Evolutionary conservation across 371 early-diverging fungal genomes (phyloP), one percentile per base, ranked within the genome.

Genomic region (Ecytonucleospora hepatopenaei): DNA sequence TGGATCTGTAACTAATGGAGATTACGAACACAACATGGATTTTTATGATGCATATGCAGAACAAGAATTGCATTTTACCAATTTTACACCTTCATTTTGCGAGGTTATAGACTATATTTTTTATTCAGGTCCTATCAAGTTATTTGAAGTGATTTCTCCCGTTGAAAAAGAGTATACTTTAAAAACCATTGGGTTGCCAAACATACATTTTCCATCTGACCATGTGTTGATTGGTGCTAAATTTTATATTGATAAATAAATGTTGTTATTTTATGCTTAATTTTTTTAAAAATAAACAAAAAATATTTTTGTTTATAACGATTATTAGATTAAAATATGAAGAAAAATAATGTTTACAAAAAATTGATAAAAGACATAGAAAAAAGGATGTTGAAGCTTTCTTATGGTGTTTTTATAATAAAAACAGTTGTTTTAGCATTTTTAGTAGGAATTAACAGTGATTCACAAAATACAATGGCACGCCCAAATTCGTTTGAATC

Each of bases 61-160:
- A 87, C 67, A 80, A 90, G 65, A 87, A 85, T 15, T 77, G 31
- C 65, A 58, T 0, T 90, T 93, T 79, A 97, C 98, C 19, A 94
- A 93, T 78, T 90, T 84, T 75, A 91, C 90, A 5, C 90, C 94
- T 0, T 76, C 77, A 0, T 96, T 90, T 71, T 85, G 82, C 62
- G 95, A 90, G 0, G 88, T 88, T 19, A 88, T 97, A 71, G 97
- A 96, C 81, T 94, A 94, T 73, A 88, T 96, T 64, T 96, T 92
- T 88, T 88, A 88, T 80, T 82, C 87, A 2, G 84, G 84, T 48
- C 84, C 83, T 48, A 83, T 88, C 27, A 75, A 89, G 31, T 80
- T 83, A 21, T 84, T 86, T n/a, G 82, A 86, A 21, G 90, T 91
- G 0, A 73, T 92, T 19, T 77, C 93, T 59, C 88, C 88, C 1